Base-by-base conservation (phyloP, 1,284 basidiomycete genomes). In the Abortiporus biennis region DNA sequence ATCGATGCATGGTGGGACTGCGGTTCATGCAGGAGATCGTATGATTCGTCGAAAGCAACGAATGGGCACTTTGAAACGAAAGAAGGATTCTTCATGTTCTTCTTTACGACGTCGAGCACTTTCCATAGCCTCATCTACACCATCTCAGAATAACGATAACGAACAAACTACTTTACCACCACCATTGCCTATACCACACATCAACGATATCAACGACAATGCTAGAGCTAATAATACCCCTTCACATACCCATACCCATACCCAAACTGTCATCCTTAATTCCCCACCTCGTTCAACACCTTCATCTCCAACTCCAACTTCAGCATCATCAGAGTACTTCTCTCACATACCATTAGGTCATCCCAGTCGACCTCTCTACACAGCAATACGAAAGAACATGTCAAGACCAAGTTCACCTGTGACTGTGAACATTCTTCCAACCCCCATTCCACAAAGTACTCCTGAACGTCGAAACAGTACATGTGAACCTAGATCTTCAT, bases 371-470 rank as follows among this genome's bases (percentile, higher is more conserved):
- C 78, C 78, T 6, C 74, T 78, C 45, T 80, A 80, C 55, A 71
- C 73, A 20, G 80, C 73, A 37, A 82, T 82, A 41, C 72, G 79
- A 40, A 72, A 72, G 53, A 69, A 75, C 51, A 75, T 74, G 68
- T 64, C 69, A 31, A 65, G 64, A 16, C 67, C 70, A 15, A 58
- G 54, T 6, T 63, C 60, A 15, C 61, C 64, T 1, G 53, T 51
- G 38, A 51, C 57, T 16, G 54, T 55, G 39, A 36, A 55, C 31
- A 38, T 29, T 23, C 31, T 38, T 22, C 29, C 34, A 16, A 23
- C 41, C 19, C 24, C 15, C 15, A 29, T 32, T 38, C 27, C 42
- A 24, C 37, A 27, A 4, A 16, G 6, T 8, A 32, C 20, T 25
- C 33, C 35, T 36, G 15, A 36, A 19, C 22, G 21, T 12, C 23